Percentiles rank a stretch among this genome's conserved stretches.
These are phyloP conservation scores for Coprinopsis marcescibilis DNA, from an alignment of 768 basidiomycete species.

Conservation along the genomic window DNA sequence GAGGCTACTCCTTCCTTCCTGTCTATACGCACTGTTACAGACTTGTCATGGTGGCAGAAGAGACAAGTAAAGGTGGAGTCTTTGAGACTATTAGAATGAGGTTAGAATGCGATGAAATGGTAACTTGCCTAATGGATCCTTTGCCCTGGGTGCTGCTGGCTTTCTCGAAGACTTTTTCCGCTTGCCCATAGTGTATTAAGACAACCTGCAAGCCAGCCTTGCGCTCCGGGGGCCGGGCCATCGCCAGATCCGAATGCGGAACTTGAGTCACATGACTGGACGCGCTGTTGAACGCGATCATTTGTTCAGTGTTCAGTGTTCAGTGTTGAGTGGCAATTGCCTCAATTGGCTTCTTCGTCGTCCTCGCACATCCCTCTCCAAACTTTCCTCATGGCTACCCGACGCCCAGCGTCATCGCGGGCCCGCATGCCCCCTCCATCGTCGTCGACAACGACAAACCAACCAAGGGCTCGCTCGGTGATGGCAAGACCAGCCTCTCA, in stretches of 20 bases:
- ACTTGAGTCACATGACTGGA: slow-evolving; percentile 27
- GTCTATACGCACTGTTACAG: slow-evolving; percentile 79
- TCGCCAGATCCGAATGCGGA: not conserved
- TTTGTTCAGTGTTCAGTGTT: no score
- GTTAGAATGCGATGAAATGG: not conserved
- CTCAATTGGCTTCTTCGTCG: slow-evolving; percentile 4
- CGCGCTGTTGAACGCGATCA: slow-evolving; percentile 20
- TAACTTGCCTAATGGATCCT: slow-evolving; percentile 66
- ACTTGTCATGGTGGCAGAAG: slow-evolving; percentile 88
- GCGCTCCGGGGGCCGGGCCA: no score
- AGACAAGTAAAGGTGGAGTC: slow-evolving; percentile 83
- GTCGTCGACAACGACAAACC: no score
- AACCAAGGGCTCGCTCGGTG: slow-evolving; percentile 43
- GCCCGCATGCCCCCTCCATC: slow-evolving; percentile 32
- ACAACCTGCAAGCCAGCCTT: no score
- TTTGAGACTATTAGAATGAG: slow-evolving; percentile 26
- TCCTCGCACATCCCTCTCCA: slow-evolving; percentile 7
- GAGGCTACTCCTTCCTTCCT: slow-evolving; percentile 80
- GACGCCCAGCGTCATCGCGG: slow-evolving; percentile 51
- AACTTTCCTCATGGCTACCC: slow-evolving; percentile 50
- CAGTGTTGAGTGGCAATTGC: no score
- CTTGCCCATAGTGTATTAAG: slow-evolving; percentile 61
- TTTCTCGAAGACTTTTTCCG: slow-evolving; percentile 87
- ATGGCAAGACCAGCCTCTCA: slow-evolving; percentile 35
- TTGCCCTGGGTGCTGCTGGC: slow-evolving; percentile 59